A percentile compares a stretch with the other conserved stretches of the same genome.
These are phyloP conservation scores for Hanseniaspora sp. DNA, from an alignment of 1,139 yeast genomes.

Conservation along the genomic window DNA sequence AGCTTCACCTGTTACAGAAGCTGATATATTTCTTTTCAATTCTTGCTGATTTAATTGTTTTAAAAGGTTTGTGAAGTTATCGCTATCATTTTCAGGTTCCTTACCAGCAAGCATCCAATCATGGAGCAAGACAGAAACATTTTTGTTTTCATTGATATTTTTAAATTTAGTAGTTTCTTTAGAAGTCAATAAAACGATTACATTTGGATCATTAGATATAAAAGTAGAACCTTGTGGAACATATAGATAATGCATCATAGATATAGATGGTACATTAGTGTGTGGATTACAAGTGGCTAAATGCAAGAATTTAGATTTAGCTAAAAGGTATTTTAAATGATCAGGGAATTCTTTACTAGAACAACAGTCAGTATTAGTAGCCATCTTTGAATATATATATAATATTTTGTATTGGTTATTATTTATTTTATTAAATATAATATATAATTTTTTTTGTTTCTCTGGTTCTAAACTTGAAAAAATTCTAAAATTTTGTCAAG, in stretches of 20 bases:
- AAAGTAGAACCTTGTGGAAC: slow-evolving; percentile 34
- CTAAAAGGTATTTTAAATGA: slow-evolving; percentile 43
- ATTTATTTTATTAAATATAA: too few relatives aligned
- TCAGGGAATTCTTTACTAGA: slow-evolving; percentile 40
- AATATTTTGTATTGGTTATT: too few relatives aligned
- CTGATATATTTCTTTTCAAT: slow-evolving; percentile 56
- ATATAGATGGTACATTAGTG: slow-evolving; percentile 64
- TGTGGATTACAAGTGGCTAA: slow-evolving; percentile 56
- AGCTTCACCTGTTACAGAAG: slow-evolving; percentile 66
- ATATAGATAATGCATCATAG: slow-evolving; percentile 79
- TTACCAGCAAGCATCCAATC: slow-evolving; percentile 68
- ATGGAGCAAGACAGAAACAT: slow-evolving; percentile 69
- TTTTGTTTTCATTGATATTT: slow-evolving; percentile 56
- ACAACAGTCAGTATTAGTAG: not conserved
- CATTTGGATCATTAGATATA: slow-evolving; percentile 28
- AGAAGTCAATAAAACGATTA: slow-evolving; percentile 60
- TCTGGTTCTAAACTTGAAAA: too few relatives aligned
- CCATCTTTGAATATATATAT: not conserved
- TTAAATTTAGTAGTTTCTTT: slow-evolving; percentile 57
- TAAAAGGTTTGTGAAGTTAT: slow-evolving; percentile 37
- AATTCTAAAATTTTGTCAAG: too few relatives aligned
- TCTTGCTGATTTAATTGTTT: slow-evolving; percentile 67
- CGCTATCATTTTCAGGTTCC: slow-evolving; percentile 23
- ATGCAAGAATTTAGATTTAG: slow-evolving; percentile 60
- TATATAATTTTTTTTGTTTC: too few relatives aligned